Percentiles rank a stretch among this genome's conserved stretches.
Evolutionary conservation across 2,329 filamentous ascomycete species (phyloP).

Genomic region (Fusarium subglutinans): DNA sequence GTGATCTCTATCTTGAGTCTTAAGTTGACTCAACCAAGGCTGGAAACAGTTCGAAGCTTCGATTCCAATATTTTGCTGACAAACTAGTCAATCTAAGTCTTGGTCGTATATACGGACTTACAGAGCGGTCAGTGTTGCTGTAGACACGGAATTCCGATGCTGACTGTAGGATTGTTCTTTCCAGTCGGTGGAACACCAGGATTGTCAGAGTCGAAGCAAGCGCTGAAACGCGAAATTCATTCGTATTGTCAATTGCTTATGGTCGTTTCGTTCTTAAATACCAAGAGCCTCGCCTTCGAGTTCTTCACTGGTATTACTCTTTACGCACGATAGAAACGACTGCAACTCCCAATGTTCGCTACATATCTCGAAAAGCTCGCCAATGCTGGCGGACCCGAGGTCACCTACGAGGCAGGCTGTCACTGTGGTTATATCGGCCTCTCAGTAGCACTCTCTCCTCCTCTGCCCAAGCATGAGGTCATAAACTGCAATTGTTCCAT

Average conservation of each 20-base stretch:
- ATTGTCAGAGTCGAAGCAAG: background rate
- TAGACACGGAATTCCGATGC: background rate
- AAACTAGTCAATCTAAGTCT: background rate
- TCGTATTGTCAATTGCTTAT: background rate
- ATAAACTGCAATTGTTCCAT: slow-evolving; percentile 64
- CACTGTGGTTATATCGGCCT: slow-evolving; percentile 63
- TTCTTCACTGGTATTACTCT: background rate
- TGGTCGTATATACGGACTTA: background rate
- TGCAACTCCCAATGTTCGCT: background rate
- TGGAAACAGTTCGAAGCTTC: background rate
- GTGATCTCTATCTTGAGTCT: background rate
- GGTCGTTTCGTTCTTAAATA: background rate
- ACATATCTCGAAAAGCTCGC: slow-evolving; percentile 14
- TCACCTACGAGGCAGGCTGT: slow-evolving; percentile 59
- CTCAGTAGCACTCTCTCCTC: slow-evolving; percentile 58
- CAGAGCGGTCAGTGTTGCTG: background rate
- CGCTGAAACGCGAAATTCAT: background rate
- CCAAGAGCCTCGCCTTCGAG: background rate
- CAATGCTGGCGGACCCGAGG: slow-evolving; percentile 36
- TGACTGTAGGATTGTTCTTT: background rate
- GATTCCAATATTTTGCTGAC: background rate
- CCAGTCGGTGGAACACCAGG: background rate
- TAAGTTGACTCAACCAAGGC: too few species aligned
- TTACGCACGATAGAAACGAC: background rate
- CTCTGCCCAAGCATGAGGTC: slow-evolving; percentile 56